Base-by-base conservation (phyloP, 164 flowering plant genomes). In the Kalanchoe fedtschenkoi region DNA sequence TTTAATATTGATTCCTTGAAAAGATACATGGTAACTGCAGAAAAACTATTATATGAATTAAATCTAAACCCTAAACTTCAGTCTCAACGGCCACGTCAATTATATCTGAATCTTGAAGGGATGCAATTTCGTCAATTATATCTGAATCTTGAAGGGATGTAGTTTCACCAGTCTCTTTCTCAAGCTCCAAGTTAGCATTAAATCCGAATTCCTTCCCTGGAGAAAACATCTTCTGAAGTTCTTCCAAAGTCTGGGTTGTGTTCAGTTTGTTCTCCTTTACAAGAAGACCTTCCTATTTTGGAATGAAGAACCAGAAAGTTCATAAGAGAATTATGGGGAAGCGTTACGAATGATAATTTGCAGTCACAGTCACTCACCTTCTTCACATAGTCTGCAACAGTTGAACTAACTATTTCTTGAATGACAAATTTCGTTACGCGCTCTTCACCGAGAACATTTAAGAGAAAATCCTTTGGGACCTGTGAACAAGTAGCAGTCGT, bases 141-240 rank as follows among this genome's bases (percentile, higher is more conserved):
- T 47, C 54, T 10, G 54, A 47, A 5, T 22, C 29, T 14, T 47
- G 29, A 47, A 47, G 26, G 28, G 8, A 13, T 22, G 22, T 29
- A 21, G 54, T 47, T 29, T 21, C 55, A 47, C 24, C 54, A 8
- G 29, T 9, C 29, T 47, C 54, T 57, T 67, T 72, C 61, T 89
- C 89, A 61, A 85, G 71, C 62, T 85, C 88, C 62, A 89, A 14
- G 32, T 70, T 69, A 33, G 78, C 88, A 68, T 80, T 87, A 60
- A 89, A 89, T 42, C 88, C 86, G 70, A 85, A 89, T 17, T 71
- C 81, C 15, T 74, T 80, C 62, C 91, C 93, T 5, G 91, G 84
- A 34, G 33, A 17, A 67, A 87, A 89, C 14, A 60, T 24, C 6
- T 51, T 55, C 58, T 74, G 72, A n/a, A 89, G 91, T 69, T 89